These are phyloP conservation scores for Solanum ossicruentum DNA, from an alignment of 257 asterid genomes.

Conservation along the genomic window DNA sequence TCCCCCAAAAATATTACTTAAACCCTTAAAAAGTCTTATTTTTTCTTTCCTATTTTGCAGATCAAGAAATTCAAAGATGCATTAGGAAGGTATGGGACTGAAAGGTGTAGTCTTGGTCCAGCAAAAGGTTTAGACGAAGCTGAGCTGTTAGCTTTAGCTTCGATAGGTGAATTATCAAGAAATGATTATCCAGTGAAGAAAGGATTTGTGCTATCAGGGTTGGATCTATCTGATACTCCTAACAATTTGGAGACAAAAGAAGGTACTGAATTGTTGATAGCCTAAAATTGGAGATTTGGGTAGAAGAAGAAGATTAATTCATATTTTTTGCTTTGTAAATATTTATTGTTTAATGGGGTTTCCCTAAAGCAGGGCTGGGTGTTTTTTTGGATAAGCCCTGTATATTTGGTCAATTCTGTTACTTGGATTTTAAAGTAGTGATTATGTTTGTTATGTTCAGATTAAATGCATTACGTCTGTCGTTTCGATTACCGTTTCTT, in stretches of 20 bases:
- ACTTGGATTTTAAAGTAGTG: neutral
- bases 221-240: conserved; percentile 6
- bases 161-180: conserved; percentile 31
- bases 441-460: neutral
- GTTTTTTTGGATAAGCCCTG: conserved; percentile 40
- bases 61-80: conserved; percentile 91
- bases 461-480: neutral
- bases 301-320: neutral
- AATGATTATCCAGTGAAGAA: conserved; percentile 8
- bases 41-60: conserved; percentile 14
- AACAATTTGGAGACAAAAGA: conserved; percentile 17
- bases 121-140: conserved; percentile 68
- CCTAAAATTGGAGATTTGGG: conserved; percentile 4
- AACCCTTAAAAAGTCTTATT: too few relatives aligned
- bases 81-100: conserved; percentile 57
- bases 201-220: conserved; percentile 12
- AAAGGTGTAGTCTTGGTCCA: conserved; percentile 45
- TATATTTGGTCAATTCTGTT: conserved; percentile 11
- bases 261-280: conserved; percentile 38
- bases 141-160: conserved; percentile 66
- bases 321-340: conserved; percentile 16
- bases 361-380: conserved; percentile 30
- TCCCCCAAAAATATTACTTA: too few relatives aligned
- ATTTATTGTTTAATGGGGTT: conserved; percentile 5
- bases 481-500: neutral